Conservation (phyloP, 2,329 filamentous ascomycete species). For the Acrodontium crateriforme region DNA sequence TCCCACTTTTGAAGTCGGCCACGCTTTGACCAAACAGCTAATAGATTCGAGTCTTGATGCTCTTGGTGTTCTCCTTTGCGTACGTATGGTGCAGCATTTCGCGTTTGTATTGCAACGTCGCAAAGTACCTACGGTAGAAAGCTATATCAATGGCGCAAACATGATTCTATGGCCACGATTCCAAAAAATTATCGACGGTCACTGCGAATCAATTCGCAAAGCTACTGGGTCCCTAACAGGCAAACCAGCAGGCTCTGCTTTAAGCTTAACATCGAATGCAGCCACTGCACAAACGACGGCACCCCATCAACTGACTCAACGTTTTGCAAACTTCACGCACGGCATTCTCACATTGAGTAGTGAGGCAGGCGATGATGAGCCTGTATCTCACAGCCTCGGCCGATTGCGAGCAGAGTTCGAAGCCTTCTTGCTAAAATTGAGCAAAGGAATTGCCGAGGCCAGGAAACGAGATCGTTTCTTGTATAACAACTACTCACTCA, state of each 20-base stretch:
- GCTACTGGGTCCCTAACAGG: conserved; percentile 34
- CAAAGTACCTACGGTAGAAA: conserved; percentile 76
- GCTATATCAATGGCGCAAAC: conserved; percentile 85
- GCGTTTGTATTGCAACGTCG: conserved; percentile 88
- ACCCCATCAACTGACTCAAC: conserved; percentile 81
- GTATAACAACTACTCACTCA: conserved; percentile 89
- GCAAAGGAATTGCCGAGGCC: conserved; percentile 60
- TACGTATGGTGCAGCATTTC: conserved; percentile 83
- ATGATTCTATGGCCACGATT: conserved; percentile 96
- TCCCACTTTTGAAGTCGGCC: conserved; percentile 74
- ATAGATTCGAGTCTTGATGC: conserved; percentile 68
- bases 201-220: conserved; percentile 72
- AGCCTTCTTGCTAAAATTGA: conserved; percentile 63
- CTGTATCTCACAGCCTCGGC: conserved; percentile 66
- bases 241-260: conserved; percentile 37
- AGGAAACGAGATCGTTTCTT: conserved; percentile 77
- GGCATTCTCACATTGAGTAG: conserved; percentile 69
- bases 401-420: conserved; percentile 73
- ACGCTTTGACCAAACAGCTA: conserved; percentile 60
- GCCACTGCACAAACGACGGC: conserved; percentile 58
- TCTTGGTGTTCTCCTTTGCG: conserved; percentile 76
- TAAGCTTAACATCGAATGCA: conserved; percentile 39
- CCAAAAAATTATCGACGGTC: conserved; percentile 83
- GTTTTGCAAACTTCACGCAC: conserved; percentile 87
- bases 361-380: conserved; percentile 91